Conservation (phyloP, 805 yeast genomes). For the Ogataea philodendri region DNA sequence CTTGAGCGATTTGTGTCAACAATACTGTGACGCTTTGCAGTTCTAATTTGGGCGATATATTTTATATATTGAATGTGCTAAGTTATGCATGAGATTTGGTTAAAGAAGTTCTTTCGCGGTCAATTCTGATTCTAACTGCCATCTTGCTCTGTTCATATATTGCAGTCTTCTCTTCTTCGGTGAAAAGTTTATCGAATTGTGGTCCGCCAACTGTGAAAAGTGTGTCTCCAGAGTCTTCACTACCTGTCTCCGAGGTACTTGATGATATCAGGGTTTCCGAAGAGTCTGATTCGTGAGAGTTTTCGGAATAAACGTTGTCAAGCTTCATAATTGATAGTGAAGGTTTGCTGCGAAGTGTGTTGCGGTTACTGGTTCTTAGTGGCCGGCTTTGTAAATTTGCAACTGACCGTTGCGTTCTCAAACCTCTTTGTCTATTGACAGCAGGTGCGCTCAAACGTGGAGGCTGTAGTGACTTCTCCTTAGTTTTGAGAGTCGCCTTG, state of each 20-base stretch:
- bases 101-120: constrained; percentile 29
- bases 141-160: constrained; percentile 33
- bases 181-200: constrained; percentile 15
- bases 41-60: constrained; percentile 21
- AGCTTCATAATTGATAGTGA: constrained; percentile 27
- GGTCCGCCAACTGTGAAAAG: constrained; percentile 13
- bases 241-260: constrained; percentile 8
- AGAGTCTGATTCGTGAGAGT: constrained; percentile 15
- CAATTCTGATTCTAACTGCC: constrained; percentile 37
- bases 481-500: constrained; percentile 41
- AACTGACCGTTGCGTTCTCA: constrained; percentile 20
- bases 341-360: constrained; percentile 22
- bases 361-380: constrained; percentile 9
- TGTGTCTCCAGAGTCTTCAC: constrained; percentile 9
- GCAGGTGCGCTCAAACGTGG: constrained; percentile 7
- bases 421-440: constrained; percentile 7
- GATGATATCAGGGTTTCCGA: constrained; percentile 18
- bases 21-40: constrained; percentile 40
- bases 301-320: constrained; percentile 18
- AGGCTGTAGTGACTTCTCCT: constrained; percentile 12
- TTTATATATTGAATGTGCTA: no score
- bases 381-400: constrained; percentile 5
- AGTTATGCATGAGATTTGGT: constrained; percentile 8
- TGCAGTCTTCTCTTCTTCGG: constrained; percentile 27
- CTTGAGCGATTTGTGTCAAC: constrained; percentile 39